Evolutionary conservation across 768 basidiomycete species (phyloP), one percentile per base, ranked within the genome.

Genomic region (Rhodotorula graminis): DNA sequence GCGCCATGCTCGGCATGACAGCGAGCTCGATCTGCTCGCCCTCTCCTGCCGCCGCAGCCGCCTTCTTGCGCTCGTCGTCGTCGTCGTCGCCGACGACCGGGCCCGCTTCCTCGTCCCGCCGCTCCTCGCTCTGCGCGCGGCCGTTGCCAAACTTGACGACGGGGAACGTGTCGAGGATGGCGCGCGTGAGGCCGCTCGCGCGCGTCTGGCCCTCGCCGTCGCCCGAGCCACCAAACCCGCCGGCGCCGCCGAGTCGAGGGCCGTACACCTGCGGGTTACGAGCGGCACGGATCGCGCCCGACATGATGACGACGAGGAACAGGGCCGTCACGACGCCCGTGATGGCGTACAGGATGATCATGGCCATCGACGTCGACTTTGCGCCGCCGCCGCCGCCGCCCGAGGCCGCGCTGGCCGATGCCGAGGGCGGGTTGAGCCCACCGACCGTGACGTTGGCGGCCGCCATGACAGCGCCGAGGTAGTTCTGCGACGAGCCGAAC

Each of bases 151-250:
- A 98, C 80, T 93, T 92, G 82, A 95, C 88, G 73, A 96, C 83
- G 9, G 94, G 93, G 83, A 98, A 98, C 7, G 93, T 96, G 76
- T 98, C 94, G 66, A 98, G 84, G 69, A 98, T 93, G 29, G 95
- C 95, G 29, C 91, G 88, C 3, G 91, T 90, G 63, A 98, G 84
- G 14, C 93, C 93, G n/a, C 86, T 83, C 0, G 92, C 89, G 8
- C 91, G 87, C 62, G 87, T 88, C 69, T 83, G 83, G 33, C 78
- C 76, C 18, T 82, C 83, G 31, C 82, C 83, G 37, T 79, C 83
- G 29, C 82, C 83, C 37, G 79, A 81, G 9, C 80, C 82, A 57
- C n/a, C 63, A 19, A 33, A 75, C 82, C 57, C 67, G 78, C 63
- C 65, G 62, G 65, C 23, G 68, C 66, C 2, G 77, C 76, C 63